Evolutionary conservation across 257 asterid genomes (phyloP).

Genomic region (Leptodermis oblonga): DNA sequence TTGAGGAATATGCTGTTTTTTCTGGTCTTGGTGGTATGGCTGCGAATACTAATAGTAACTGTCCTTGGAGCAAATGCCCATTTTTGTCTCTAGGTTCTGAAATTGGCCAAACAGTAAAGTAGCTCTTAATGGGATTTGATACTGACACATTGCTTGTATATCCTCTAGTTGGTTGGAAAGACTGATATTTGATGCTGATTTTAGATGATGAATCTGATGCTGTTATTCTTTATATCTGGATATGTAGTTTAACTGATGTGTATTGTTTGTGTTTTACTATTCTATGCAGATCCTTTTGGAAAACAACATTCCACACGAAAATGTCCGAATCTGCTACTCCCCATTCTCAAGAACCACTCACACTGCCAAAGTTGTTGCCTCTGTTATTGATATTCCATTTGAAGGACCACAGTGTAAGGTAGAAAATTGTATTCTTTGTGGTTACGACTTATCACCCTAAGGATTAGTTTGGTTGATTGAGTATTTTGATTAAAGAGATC

Average conservation of each 20-base stretch:
- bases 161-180: neutral
- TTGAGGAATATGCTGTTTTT: neutral
- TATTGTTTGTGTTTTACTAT: neutral
- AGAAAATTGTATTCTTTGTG: conserved; percentile 12
- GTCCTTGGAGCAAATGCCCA: neutral
- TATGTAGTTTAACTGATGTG: neutral
- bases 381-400: conserved; percentile 61
- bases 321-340: conserved; percentile 86
- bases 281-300: conserved; percentile 58
- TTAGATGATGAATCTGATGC: neutral
- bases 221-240: neutral
- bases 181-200: conserved; percentile 1
- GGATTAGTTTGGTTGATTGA: conserved; percentile 10
- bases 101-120: neutral
- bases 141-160: too few relatives aligned
- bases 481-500: neutral
- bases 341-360: conserved; percentile 91
- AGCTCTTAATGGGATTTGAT: neutral
- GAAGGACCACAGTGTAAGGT: conserved; percentile 82
- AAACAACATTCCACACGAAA: conserved; percentile 38
- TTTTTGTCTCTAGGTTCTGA: neutral
- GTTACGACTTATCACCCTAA: conserved; percentile 10
- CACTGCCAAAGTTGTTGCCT: conserved; percentile 77
- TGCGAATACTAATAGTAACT: neutral
- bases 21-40: neutral